These are phyloP conservation scores for Aspergillus sp. DNA, from an alignment of 2,329 filamentous ascomycete genomes.

Conservation along the genomic window DNA sequence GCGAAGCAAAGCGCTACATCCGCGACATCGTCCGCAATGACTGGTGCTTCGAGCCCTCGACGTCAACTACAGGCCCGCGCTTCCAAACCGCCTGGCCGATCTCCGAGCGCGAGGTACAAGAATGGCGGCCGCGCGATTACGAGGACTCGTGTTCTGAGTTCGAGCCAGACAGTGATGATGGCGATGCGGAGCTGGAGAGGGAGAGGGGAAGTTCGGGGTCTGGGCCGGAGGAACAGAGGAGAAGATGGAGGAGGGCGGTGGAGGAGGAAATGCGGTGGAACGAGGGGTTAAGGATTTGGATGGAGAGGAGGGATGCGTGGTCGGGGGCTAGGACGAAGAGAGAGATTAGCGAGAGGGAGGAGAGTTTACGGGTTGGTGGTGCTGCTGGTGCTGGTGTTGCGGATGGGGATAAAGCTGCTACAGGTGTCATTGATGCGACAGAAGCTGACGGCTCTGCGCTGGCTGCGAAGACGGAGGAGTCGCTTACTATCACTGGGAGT, in stretches of 20 bases:
- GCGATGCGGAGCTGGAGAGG: conserved; percentile 19
- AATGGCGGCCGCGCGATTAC: conserved; percentile 33
- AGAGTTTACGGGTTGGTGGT: conserved; percentile 6
- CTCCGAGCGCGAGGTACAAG: conserved; percentile 21
- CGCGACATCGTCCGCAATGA: conserved; percentile 36
- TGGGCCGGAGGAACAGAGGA: conserved; percentile 39
- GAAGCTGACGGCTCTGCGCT: conserved; percentile 8
- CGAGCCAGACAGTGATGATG: conserved; percentile 19
- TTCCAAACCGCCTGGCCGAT: conserved; percentile 13
- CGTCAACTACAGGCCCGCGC: conserved; percentile 12
- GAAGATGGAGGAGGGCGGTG: conserved; percentile 51
- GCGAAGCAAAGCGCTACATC: conserved; percentile 36
- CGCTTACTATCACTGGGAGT: conserved; percentile 18
- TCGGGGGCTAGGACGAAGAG: conserved; percentile 56
- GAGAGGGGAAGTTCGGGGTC: conserved; percentile 29
- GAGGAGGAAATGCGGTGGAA: conserved; percentile 70
- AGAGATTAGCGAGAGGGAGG: conserved; percentile 17
- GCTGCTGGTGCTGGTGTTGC: background rate
- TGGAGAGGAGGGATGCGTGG: conserved; percentile 73
- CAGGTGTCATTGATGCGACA: conserved; percentile 1
- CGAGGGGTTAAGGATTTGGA: conserved; percentile 71
- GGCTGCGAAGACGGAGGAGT: conserved; percentile 13
- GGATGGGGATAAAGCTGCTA: background rate
- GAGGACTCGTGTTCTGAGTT: conserved; percentile 33
- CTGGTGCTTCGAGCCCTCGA: conserved; percentile 32